These are phyloP conservation scores for Ceratobasidium sp. DNA, from an alignment of 1,284 basidiomycete species.

Conservation along the genomic window DNA sequence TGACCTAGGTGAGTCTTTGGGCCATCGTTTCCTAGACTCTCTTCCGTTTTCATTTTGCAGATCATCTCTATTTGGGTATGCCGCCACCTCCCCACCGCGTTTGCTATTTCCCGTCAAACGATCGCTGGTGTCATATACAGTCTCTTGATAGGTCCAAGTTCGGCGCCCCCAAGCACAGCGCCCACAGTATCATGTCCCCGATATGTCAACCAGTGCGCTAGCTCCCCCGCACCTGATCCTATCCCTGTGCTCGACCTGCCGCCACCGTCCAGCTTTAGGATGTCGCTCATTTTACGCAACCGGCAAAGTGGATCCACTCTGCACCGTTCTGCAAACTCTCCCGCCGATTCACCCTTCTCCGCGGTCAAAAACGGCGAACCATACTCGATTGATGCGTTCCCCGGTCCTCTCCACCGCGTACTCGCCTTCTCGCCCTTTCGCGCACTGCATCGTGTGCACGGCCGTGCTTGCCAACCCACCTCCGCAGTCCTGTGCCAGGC, in stretches of 20 bases:
- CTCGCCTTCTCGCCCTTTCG: no score
- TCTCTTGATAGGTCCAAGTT: conserved; percentile 29
- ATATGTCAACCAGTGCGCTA: conserved; percentile 44
- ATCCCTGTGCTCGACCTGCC: conserved; percentile 61
- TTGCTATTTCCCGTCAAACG: background rate
- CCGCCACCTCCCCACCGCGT: no score
- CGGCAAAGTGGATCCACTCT: conserved; percentile 3
- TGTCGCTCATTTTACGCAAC: conserved; percentile 70
- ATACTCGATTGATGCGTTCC: conserved; percentile 64
- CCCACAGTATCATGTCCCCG: background rate
- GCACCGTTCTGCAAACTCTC: conserved; percentile 68
- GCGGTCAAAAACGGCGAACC: conserved; percentile 72
- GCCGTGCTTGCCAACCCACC: no score
- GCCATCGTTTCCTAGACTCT: no score
- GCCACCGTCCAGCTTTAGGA: conserved; percentile 79
- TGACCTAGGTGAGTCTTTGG: no score
- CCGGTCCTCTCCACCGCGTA: no score
- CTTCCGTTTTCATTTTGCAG: no score
- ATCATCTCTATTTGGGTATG: no score
- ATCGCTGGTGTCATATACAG: background rate
- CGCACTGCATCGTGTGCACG: no score
- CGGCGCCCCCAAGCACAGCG: conserved; percentile 36
- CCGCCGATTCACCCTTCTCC: conserved; percentile 82
- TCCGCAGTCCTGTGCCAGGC: no score
- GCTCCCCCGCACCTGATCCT: conserved; percentile 52